phyloP scores from a whole-genome alignment of 139 green algal genomes.

The Zygnema cylindricum region DNA sequence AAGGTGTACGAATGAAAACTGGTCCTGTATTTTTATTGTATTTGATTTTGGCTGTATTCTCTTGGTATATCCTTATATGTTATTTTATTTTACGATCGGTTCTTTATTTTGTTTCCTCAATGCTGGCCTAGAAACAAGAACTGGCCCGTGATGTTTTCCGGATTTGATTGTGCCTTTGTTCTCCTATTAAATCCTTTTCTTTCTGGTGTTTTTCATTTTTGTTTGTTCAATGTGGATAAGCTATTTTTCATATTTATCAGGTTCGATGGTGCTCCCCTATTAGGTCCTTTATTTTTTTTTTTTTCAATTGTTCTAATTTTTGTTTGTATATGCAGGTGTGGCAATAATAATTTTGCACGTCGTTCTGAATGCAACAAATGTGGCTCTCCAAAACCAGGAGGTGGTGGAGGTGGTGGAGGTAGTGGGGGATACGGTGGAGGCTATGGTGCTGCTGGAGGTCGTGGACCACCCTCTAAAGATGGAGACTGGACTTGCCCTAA shows the following conservation, averaged over 20 bases:
- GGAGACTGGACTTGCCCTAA: conserved; percentile 47
- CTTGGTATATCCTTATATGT: no score
- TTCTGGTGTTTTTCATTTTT: not conserved
- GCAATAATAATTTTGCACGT: conserved; percentile 57
- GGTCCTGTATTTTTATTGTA: no score
- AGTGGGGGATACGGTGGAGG: conserved; percentile 8
- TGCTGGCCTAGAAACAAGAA: no score
- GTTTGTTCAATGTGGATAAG: not conserved
- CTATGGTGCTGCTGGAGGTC: conserved; percentile 7
- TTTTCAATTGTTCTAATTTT: no score
- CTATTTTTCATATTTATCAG: not conserved
- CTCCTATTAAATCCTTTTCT: not conserved
- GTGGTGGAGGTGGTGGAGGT: conserved; percentile 22
- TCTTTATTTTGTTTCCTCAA: no score
- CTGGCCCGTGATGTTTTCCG: no score
- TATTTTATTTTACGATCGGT: no score
- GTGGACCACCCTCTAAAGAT: conserved; percentile 35
- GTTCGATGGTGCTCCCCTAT: not conserved
- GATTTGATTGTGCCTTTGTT: not conserved
- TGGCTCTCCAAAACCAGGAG: conserved; percentile 13
- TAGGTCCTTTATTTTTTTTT: conserved; percentile 7
- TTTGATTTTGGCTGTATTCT: no score
- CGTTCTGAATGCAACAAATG: conserved; percentile 59
- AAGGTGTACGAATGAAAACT: no score
- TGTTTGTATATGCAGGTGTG: conserved; percentile 51